Evolutionary conservation across 495 filamentous ascomycete species (phyloP).

Genomic region (Tuber brumale): DNA sequence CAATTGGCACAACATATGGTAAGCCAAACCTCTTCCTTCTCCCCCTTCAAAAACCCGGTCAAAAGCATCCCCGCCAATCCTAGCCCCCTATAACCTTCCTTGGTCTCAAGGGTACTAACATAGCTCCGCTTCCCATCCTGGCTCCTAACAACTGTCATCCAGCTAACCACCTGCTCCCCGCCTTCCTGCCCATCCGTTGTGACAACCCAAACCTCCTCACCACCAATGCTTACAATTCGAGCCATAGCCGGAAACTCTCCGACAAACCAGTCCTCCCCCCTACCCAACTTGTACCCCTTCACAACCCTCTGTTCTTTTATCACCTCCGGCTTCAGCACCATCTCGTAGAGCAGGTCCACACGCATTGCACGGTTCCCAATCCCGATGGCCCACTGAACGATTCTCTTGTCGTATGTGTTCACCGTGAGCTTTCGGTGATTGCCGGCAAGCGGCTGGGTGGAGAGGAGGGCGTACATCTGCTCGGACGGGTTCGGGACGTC

Average conservation of each 20-base stretch:
- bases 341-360: constrained; percentile 21
- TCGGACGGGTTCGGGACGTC: neutral
- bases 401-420: constrained; percentile 13
- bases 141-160: constrained; percentile 15
- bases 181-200: constrained; percentile 10
- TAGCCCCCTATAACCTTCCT: constrained; percentile 8
- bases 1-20: constrained; percentile 32
- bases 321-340: constrained; percentile 10
- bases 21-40: constrained; percentile 24
- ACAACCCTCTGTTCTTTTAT: constrained; percentile 5
- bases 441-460: neutral
- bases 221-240: constrained; percentile 9
- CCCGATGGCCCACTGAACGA: constrained; percentile 10
- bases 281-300: constrained; percentile 6
- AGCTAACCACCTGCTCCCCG: constrained; percentile 8
- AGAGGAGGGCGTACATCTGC: constrained; percentile 3
- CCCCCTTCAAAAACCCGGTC: constrained; percentile 8
- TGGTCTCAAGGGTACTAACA: constrained; percentile 21
- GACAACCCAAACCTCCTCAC: constrained; percentile 18
- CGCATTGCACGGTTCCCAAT: neutral
- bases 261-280: constrained; percentile 17
- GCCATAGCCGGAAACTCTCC: constrained; percentile 9
- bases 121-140: constrained; percentile 15
- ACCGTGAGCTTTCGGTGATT: constrained; percentile 9
- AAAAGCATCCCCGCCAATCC: constrained; percentile 21